phyloP scores from a whole-genome alignment of 1,284 basidiomycete genomes.

The Rhodotorula glutinis region DNA sequence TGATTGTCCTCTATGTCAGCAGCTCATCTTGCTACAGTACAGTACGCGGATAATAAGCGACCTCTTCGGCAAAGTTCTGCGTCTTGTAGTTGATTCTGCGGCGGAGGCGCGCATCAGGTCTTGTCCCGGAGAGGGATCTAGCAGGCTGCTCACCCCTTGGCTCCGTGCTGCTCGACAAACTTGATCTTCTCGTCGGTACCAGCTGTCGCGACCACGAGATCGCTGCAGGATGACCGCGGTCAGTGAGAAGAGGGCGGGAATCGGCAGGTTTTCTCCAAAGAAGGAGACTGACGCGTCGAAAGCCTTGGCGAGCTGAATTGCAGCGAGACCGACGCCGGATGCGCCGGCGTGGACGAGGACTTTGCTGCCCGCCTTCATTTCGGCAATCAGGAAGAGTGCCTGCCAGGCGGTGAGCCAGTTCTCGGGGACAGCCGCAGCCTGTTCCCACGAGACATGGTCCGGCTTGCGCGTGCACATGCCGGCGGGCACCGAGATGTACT shows the following conservation, averaged over 20 bases:
- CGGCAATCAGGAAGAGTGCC: slow-evolving; percentile 67
- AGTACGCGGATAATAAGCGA: too few species aligned
- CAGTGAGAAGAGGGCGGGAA: background rate
- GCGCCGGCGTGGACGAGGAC: slow-evolving; percentile 85
- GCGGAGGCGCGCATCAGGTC: too few species aligned
- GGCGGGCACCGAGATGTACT: slow-evolving; percentile 69
- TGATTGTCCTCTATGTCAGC: background rate
- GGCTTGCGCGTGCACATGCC: slow-evolving; percentile 76
- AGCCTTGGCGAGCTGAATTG: slow-evolving; percentile 78
- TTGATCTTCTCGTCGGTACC: slow-evolving; percentile 79
- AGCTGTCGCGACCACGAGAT: slow-evolving; percentile 58
- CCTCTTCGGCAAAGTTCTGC: slow-evolving; percentile 67
- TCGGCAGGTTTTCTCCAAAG: background rate
- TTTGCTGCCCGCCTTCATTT: slow-evolving; percentile 66
- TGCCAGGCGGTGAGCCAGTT: slow-evolving; percentile 83
- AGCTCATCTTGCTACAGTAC: too few species aligned
- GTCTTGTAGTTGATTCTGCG: slow-evolving; percentile 56
- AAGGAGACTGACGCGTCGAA: slow-evolving; percentile 66
- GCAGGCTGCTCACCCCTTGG: slow-evolving; percentile 47
- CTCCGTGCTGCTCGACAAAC: slow-evolving; percentile 56
- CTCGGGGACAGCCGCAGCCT: slow-evolving; percentile 69
- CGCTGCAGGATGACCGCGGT: slow-evolving; percentile 41
- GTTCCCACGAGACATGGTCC: slow-evolving; percentile 67
- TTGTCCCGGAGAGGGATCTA: too few species aligned
- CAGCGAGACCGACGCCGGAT: slow-evolving; percentile 84